These are phyloP conservation scores for Jatropha curcas DNA, from an alignment of 345 rosid species.

Conservation along the genomic window DNA sequence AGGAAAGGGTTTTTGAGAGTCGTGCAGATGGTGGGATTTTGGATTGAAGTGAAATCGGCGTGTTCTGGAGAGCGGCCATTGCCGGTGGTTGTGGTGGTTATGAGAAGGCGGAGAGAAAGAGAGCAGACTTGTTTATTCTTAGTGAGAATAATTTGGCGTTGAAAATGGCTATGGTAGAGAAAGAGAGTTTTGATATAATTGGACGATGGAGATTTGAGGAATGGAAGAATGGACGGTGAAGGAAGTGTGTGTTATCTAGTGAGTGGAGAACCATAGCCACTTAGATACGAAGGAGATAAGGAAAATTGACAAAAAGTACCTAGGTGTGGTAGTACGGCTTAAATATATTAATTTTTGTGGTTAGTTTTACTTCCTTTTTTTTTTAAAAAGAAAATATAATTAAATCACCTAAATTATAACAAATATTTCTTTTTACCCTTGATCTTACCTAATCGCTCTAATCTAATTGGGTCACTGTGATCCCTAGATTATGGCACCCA, in stretches of 20 bases:
- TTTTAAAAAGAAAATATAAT: too few species aligned
- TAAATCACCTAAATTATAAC: too few species aligned
- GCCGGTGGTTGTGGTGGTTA: neutral
- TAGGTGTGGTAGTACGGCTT: neutral
- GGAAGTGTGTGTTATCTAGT: constrained; percentile 19
- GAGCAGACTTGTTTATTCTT: neutral
- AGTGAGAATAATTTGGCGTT: neutral
- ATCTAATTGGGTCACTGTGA: too few species aligned
- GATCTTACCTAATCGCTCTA: too few species aligned
- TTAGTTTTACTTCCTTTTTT: too few species aligned
- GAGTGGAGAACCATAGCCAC: constrained; percentile 17
- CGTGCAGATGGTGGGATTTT: constrained; percentile 44
- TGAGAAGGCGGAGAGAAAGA: neutral
- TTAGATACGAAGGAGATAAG: neutral
- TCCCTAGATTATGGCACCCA: too few species aligned
- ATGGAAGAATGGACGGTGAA: constrained; percentile 13
- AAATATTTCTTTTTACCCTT: too few species aligned
- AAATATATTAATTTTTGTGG: too few species aligned
- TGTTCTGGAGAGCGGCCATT: constrained; percentile 73
- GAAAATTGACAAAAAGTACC: constrained; percentile 10
- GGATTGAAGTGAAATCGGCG: constrained; percentile 54
- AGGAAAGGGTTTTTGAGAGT: constrained; percentile 28
- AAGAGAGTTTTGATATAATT: neutral
- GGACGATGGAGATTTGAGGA: neutral
- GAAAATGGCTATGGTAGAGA: neutral